Conservation (phyloP, 345 rosid genomes). For the Triadica sebifera region DNA sequence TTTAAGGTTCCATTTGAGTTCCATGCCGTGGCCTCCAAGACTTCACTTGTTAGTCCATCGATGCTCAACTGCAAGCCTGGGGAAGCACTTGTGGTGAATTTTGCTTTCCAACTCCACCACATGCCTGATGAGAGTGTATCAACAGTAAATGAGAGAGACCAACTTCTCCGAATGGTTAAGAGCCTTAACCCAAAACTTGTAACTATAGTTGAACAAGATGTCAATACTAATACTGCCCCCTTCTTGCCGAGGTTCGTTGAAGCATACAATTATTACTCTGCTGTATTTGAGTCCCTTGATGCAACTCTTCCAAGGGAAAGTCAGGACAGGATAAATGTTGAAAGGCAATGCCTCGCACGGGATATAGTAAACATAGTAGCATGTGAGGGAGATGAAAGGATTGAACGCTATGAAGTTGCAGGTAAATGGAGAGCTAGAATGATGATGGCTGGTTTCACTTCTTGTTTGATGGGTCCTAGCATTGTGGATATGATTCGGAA, state of each 20-base stretch:
- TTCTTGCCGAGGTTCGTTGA: constrained; percentile 75
- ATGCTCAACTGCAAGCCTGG: constrained; percentile 59
- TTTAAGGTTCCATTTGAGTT: constrained; percentile 68
- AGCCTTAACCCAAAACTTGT: constrained; percentile 87
- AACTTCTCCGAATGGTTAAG: constrained; percentile 86
- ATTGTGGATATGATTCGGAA: constrained; percentile 49
- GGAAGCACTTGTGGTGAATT: constrained; percentile 82
- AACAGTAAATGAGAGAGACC: constrained; percentile 80
- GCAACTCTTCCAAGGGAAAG: constrained; percentile 85
- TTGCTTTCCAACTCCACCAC: constrained; percentile 98
- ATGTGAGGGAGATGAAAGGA: constrained; percentile 94
- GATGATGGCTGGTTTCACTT: constrained; percentile 83
- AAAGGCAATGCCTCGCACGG: constrained; percentile 88
- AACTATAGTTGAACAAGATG: constrained; percentile 90
- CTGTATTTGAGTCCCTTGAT: constrained; percentile 91
- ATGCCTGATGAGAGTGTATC: constrained; percentile 99
- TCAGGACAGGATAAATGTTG: constrained; percentile 94
- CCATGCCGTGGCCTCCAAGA: constrained; percentile 65
- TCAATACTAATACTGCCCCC: constrained; percentile 90
- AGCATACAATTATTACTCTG: constrained; percentile 83
- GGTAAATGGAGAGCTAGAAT: constrained; percentile 97
- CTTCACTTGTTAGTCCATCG: constrained; percentile 64
- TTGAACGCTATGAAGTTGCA: constrained; percentile 84
- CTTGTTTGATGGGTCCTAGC: constrained; percentile 56
- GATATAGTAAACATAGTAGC: constrained; percentile 93